These are phyloP conservation scores for Melampsora americana DNA, from an alignment of 1,284 basidiomycete species.

Conservation along the genomic window DNA sequence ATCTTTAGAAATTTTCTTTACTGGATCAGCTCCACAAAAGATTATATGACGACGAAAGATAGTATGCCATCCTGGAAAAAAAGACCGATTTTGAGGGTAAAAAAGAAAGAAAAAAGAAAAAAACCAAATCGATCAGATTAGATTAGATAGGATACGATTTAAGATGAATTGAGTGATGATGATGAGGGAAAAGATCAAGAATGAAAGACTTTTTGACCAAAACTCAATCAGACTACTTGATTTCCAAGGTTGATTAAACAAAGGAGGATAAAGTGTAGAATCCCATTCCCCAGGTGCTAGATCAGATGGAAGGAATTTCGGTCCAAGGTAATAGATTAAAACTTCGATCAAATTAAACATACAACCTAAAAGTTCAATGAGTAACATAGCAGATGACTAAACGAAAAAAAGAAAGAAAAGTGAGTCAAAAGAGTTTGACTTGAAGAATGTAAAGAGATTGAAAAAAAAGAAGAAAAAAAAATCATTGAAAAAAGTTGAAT, in stretches of 20 bases:
- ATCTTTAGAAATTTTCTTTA: not conserved
- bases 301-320: slow-evolving; percentile 25
- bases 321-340: slow-evolving; percentile 26
- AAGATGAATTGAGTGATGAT: not conserved
- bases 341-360: slow-evolving; percentile 28
- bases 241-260: slow-evolving; percentile 26
- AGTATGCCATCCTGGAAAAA: slow-evolving; percentile 39
- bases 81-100: not conserved
- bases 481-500: not conserved
- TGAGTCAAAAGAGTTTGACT: too few relatives aligned
- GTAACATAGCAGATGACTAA: slow-evolving; percentile 29
- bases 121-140: not conserved
- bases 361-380: slow-evolving; percentile 18
- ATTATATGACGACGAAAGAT: slow-evolving; percentile 38
- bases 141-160: not conserved
- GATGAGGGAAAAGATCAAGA: too few relatives aligned
- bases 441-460: not conserved
- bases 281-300: slow-evolving; percentile 37
- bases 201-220: slow-evolving; percentile 44
- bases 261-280: slow-evolving; percentile 33
- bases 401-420: not conserved
- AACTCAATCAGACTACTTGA: slow-evolving; percentile 26
- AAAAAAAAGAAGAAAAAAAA: not conserved
- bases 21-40: slow-evolving; percentile 37
- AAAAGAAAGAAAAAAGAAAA: not conserved